phyloP scores from a whole-genome alignment of 805 yeast species.

The Monosporozyma unispora region DNA sequence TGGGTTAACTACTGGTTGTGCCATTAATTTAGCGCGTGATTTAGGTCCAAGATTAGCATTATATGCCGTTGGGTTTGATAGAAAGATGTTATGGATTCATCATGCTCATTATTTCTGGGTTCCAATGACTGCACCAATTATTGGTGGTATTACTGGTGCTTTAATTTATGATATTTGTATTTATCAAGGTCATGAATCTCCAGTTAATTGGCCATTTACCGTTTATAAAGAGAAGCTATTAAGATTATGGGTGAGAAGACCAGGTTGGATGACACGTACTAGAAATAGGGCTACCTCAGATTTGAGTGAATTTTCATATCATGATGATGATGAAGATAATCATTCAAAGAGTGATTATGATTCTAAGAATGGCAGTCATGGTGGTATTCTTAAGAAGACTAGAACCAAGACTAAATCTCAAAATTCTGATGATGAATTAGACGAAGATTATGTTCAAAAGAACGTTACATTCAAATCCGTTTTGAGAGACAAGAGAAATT shows the following conservation, averaged over 20 bases:
- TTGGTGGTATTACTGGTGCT: conserved; percentile 43
- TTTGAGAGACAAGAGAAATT: conserved; percentile 16
- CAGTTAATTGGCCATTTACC: conserved; percentile 37
- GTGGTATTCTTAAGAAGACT: conserved; percentile 4
- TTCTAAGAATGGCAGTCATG: conserved; percentile 4
- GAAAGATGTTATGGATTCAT: conserved; percentile 31
- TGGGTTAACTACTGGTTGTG: conserved; percentile 48
- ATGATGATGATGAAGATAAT: conserved; percentile 14
- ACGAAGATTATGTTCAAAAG: conserved; percentile 16
- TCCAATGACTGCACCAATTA: conserved; percentile 41
- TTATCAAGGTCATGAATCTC: conserved; percentile 45
- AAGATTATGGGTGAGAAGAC: conserved; percentile 25
- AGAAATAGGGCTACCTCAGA: conserved; percentile 22
- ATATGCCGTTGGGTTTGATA: conserved; percentile 39
- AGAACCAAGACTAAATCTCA: conserved; percentile 13
- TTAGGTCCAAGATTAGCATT: conserved; percentile 46
- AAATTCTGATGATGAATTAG: conserved; percentile 6
- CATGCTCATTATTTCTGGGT: conserved; percentile 45
- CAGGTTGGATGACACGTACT: conserved; percentile 23
- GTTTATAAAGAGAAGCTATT: conserved; percentile 9
- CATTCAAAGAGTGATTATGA: conserved; percentile 5
- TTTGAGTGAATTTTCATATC: conserved; percentile 23
- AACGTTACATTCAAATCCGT: conserved; percentile 27
- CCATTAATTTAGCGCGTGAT: conserved; percentile 48
- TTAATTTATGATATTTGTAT: conserved; percentile 42